Base-by-base conservation (phyloP, 1,284 basidiomycete genomes). In the Moesziomyces globuligerus region DNA sequence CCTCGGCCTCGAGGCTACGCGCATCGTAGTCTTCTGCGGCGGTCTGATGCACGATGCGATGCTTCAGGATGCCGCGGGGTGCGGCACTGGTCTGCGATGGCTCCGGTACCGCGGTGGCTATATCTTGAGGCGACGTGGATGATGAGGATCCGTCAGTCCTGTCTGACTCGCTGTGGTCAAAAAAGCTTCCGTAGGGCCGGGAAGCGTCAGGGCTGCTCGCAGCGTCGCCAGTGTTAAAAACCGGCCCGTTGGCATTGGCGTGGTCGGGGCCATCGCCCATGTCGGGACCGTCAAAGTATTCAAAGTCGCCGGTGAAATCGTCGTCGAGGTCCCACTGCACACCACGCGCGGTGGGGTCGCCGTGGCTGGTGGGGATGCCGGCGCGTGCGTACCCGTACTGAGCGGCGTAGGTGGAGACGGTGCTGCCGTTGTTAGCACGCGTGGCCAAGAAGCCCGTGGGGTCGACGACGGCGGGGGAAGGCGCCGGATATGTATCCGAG, bases 391-490 rank as follows among this genome's bases (percentile, higher is more conserved):
- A 65, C 15, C 70, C 70, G 43, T 72, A 72, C 41, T 48, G 54
- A 17, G 39, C 43, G 13, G 70, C 46, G 45, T 72, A 72, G 8
- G 70, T 61, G 0, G 70, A 61, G 1, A 68, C 70, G 28, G 69
- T 68, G 51, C 42, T 62, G 11, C 55, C 59, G 34, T 62, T 64
- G 48, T 67, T 66, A 48, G 58, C 54, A 20, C 56, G 64, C 9
- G 70, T 66, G n/a, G 53, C 54, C 25, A 69, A 41, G 48, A 79
- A 77, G 20, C 81, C 74, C 7, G 76, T 73, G 6, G 78, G 77
- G 80, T 93, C 93, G 4, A 92, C 89, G 64, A 92, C 86, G 18
- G 84, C 84, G 3, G 86, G 85, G n/a, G 76, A 80, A 3, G 84
- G 83, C 10, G 84, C 77, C 4, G 84, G 83, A 64, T 84, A 82